These are phyloP conservation scores for Spatholobus suberectus DNA, from an alignment of 306 rosid species.

Conservation along the genomic window DNA sequence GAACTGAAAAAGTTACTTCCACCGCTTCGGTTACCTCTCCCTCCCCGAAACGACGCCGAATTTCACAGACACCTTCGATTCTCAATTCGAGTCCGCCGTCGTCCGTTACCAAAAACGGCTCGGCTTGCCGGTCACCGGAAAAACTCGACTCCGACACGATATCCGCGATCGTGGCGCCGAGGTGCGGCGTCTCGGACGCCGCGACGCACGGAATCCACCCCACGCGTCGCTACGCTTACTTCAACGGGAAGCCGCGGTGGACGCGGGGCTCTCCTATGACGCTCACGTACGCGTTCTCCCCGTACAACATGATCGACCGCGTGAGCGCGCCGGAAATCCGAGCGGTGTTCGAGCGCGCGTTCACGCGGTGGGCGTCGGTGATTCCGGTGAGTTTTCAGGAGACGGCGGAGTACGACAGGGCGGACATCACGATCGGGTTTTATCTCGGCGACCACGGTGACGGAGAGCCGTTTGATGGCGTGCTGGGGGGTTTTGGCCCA, in stretches of 20 bases:
- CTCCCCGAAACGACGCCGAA: constrained; percentile 36
- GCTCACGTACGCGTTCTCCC: constrained; percentile 74
- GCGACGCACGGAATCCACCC: constrained; percentile 33
- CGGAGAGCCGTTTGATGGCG: constrained; percentile 93
- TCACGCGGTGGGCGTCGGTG: constrained; percentile 83
- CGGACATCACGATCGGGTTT: constrained; percentile 84
- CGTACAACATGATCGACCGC: constrained; percentile 51
- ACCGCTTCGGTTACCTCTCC: constrained; percentile 85
- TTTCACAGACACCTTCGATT: constrained; percentile 74
- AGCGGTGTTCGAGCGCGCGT: constrained; percentile 59
- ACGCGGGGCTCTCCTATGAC: constrained; percentile 51
- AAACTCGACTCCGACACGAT: constrained; percentile 76
- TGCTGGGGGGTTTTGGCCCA: constrained; percentile 84
- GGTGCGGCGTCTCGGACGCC: constrained; percentile 83
- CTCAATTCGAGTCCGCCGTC: constrained; percentile 67
- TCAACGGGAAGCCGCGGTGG: constrained; percentile 88
- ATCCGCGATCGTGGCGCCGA: constrained; percentile 68
- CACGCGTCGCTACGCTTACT: constrained; percentile 69
- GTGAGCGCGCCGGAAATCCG: constrained; percentile 58
- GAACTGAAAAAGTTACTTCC: constrained; percentile 79
- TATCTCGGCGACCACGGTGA: constrained; percentile 87
- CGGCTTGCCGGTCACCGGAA: constrained; percentile 69
- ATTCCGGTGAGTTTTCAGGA: constrained; percentile 81
- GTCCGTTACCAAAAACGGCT: constrained; percentile 70
- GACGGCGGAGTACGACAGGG: constrained; percentile 48